Evolutionary conservation across 306 rosid genomes (phyloP).

Genomic region (Inga laurina): DNA sequence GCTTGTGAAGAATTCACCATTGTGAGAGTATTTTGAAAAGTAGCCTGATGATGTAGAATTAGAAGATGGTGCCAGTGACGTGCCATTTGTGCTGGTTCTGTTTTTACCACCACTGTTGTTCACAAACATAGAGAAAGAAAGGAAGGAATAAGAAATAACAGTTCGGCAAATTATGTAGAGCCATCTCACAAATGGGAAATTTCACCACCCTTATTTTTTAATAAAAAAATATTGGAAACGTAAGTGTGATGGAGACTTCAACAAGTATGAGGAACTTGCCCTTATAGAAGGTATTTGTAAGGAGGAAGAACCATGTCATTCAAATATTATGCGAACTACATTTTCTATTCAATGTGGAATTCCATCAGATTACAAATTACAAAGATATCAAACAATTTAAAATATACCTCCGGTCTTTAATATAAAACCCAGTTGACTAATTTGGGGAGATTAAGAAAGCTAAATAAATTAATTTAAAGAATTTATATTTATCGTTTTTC

Average conservation of each 20-base stretch:
- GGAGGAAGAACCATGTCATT: not conserved
- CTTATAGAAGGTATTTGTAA: not conserved
- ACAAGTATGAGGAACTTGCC: not conserved
- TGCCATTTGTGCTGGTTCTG: slow-evolving; percentile 52
- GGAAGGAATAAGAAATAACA: not conserved
- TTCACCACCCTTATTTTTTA: not conserved
- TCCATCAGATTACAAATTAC: not conserved
- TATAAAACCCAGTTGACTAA: too few relatives aligned
- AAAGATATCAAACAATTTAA: not conserved
- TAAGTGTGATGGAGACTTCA: not conserved
- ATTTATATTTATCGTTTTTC: too few relatives aligned
- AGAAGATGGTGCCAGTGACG: slow-evolving; percentile 78
- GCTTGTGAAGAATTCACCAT: slow-evolving; percentile 47
- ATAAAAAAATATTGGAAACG: not conserved
- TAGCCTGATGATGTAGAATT: slow-evolving; percentile 65
- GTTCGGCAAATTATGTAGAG: not conserved
- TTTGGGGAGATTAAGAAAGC: too few relatives aligned
- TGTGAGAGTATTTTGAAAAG: slow-evolving; percentile 38
- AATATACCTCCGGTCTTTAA: not conserved
- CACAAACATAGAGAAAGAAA: not conserved
- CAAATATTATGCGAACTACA: not conserved
- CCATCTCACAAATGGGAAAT: not conserved
- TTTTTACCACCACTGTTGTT: slow-evolving; percentile 58
- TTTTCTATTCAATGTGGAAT: not conserved
- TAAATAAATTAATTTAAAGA: too few relatives aligned